phyloP scores from a whole-genome alignment of 305 asterid genomes.

The Solanum hybrid region DNA sequence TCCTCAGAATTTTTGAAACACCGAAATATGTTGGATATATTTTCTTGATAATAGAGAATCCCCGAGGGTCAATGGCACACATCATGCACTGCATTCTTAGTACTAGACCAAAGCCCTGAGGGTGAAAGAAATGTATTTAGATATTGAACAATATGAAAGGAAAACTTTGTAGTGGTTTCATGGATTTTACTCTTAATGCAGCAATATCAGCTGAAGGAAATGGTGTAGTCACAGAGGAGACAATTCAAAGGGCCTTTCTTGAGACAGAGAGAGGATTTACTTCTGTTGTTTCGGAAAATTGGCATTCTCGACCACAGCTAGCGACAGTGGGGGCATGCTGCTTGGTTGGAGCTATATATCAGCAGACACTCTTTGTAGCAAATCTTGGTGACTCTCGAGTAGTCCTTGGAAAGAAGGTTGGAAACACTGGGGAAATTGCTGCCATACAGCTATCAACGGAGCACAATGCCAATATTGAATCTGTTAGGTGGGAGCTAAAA shows the following conservation, averaged over 20 bases:
- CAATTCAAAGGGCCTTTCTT: constrained; percentile 22
- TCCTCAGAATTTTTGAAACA: neutral
- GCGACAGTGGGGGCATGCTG: constrained; percentile 31
- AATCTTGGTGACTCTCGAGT: constrained; percentile 34
- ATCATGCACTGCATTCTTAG: neutral
- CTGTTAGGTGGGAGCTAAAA: constrained; percentile 27
- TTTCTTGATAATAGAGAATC: neutral
- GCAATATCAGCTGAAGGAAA: constrained; percentile 21
- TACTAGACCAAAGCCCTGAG: neutral
- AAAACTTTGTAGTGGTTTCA: constrained; percentile 2
- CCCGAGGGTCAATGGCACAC: neutral
- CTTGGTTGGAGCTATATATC: constrained; percentile 28
- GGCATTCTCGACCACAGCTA: constrained; percentile 18
- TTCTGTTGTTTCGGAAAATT: constrained; percentile 21
- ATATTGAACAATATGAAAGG: neutral
- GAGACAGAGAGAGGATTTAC: constrained; percentile 29
- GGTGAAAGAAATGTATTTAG: neutral
- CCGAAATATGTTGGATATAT: neutral
- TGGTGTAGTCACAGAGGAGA: constrained; percentile 24
- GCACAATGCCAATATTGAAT: constrained; percentile 30
- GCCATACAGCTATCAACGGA: constrained; percentile 29
- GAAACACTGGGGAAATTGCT: constrained; percentile 22
- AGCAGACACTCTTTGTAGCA: constrained; percentile 31
- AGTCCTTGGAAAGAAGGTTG: constrained; percentile 29
- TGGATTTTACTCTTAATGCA: constrained; percentile 23